Evolutionary conservation across 192 early-diverging fungal species (phyloP), one percentile per base, ranked within the genome.

Genomic region (Rhizoclosmatium sp.): DNA sequence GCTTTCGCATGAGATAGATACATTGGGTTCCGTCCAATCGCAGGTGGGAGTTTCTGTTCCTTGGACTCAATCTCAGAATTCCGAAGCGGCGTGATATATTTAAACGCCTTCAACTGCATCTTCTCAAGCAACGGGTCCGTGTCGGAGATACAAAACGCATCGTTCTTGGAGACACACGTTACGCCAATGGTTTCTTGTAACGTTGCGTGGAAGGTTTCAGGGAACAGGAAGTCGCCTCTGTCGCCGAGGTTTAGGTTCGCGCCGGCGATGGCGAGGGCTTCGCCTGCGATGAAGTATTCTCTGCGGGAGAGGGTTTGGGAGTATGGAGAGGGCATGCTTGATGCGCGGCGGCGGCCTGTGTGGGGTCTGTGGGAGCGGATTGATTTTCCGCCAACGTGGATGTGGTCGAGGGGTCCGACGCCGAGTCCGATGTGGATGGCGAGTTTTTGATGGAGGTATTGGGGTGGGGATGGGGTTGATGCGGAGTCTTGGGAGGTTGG

Each of bases 341-440:
- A 54, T 7, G 51, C 51, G 5, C 51, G 5, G 5, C 51, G 5
- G 5, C 51, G 51, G 51, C 16, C 16, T 7, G 9, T 16, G 5
- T 7, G 51, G 16, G 16, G 5, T 16, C 16, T 54, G 9, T 12
- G 5, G 51, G 51, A 54, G 5, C 51, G 5, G 16, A 12, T 54
- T 54, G 51, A 54, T 51, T 60, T 21, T 51, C 31, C 48, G 7
- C 79, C 79, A 46, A 80, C 49, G 58, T 71, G 69, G 21, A 80
- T 69, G 59, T 80, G 79, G 7, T 64, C 48, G 12, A 75, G 4
- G 1, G 47, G 21, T 12, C 79, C 79, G 4, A 45, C 4, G 12
- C 65, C 79, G 9, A 80, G 40, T 19, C 79, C 79, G 59, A 80
- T 75, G 31, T 80, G 79, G 45, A 80, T 75, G 14, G 67, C 68